A percentile compares a stretch with the other conserved stretches of the same genome.
Evolutionary conservation across 139 green algal genomes (phyloP).

Genomic region (Haematococcus lacustris): DNA sequence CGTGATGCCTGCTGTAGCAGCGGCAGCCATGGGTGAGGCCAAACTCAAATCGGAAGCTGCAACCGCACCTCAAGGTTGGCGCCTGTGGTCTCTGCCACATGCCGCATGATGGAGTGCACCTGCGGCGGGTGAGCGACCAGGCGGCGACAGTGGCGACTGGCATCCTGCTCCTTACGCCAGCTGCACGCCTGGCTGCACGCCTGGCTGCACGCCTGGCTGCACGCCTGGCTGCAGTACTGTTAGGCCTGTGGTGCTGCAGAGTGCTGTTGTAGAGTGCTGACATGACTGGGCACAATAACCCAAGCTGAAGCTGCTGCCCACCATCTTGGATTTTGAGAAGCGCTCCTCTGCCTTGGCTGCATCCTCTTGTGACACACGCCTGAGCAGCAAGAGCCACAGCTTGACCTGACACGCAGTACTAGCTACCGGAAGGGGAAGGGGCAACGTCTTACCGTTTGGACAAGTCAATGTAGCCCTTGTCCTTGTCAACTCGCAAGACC

Average conservation of each 20-base stretch:
- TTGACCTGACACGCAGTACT: too few species aligned
- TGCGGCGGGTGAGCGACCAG: neutral
- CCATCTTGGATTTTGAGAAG: slow-evolving; percentile 96
- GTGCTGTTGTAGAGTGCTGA: too few species aligned
- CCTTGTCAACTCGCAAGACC: slow-evolving; percentile 98
- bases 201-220: too few species aligned
- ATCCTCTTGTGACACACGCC: slow-evolving; percentile 90
- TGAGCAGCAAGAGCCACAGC: too few species aligned
- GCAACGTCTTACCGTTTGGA: slow-evolving; percentile 90
- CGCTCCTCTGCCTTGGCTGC: slow-evolving; percentile 83
- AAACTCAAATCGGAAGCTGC: too few species aligned
- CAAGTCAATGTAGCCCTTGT: slow-evolving; percentile 99
- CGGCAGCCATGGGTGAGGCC: too few species aligned
- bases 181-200: too few species aligned
- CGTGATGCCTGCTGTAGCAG: too few species aligned
- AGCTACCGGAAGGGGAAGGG: too few species aligned
- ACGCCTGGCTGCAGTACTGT: too few species aligned
- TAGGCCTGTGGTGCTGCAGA: too few species aligned
- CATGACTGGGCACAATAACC: too few species aligned
- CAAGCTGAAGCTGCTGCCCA: slow-evolving; percentile 23
- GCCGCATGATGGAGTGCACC: slow-evolving; percentile 96
- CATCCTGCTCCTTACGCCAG: neutral
- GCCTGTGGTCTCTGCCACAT: slow-evolving; percentile 87
- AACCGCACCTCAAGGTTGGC: slow-evolving; percentile 64
- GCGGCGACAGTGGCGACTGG: neutral